Conservation (phyloP, 2,329 filamentous ascomycete species). For the Diplodia intermedia region DNA sequence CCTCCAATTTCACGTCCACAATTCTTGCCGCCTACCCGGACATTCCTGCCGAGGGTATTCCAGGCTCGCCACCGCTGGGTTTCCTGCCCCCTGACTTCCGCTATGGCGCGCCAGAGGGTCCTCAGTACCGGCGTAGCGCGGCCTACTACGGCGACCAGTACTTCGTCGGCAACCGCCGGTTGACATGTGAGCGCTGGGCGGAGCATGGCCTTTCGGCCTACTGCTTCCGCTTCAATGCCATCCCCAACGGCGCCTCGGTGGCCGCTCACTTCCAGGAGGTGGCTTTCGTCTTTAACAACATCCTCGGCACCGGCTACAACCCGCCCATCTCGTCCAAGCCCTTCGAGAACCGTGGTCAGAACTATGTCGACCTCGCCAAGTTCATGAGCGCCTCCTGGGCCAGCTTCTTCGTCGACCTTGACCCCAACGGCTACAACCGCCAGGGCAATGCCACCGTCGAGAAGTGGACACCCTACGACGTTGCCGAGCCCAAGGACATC, state of each 20-base stretch:
- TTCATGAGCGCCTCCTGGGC: conserved; percentile 56
- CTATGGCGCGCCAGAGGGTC: conserved; percentile 37
- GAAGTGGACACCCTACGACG: conserved; percentile 52
- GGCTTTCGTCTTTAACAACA: conserved; percentile 57
- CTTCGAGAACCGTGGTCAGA: conserved; percentile 46
- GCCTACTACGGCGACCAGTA: conserved; percentile 61
- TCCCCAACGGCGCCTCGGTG: conserved; percentile 55
- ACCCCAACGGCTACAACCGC: conserved; percentile 47
- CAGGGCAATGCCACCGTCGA: conserved; percentile 39
- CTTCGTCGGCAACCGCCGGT: conserved; percentile 64
- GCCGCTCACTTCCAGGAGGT: conserved; percentile 64
- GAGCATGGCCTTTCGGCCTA: conserved; percentile 59
- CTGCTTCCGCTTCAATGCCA: conserved; percentile 68
- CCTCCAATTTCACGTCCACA: conserved; percentile 40
- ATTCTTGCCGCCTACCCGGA: conserved; percentile 43
- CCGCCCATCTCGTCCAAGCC: conserved; percentile 43
- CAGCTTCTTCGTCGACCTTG: conserved; percentile 52
- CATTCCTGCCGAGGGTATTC: conserved; percentile 29
- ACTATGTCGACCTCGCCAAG: conserved; percentile 49
- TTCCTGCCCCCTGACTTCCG: conserved; percentile 31
- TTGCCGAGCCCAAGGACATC: conserved; percentile 47
- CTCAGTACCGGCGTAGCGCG: conserved; percentile 60
- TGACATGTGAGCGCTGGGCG: conserved; percentile 61
- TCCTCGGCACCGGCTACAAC: conserved; percentile 52
- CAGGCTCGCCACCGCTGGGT: conserved; percentile 23